Percentiles rank a stretch among this genome's conserved stretches.
Conservation (phyloP, 192 early-diverging fungal genomes). For the Physocladia obscura region DNA sequence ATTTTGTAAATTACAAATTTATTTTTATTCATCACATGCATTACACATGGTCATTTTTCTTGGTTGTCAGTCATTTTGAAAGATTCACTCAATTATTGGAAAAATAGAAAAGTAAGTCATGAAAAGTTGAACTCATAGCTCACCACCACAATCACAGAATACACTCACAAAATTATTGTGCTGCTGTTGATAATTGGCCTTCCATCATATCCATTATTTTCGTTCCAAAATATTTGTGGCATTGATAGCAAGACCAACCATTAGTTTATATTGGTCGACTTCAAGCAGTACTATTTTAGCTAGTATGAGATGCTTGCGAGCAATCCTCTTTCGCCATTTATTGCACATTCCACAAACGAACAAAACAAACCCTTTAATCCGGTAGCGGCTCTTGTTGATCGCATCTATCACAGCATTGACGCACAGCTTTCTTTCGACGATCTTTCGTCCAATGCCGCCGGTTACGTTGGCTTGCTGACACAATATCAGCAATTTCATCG, state of each 20-base stretch:
- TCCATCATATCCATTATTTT: too few species aligned
- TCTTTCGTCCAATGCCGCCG: not conserved
- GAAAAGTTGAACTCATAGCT: too few species aligned
- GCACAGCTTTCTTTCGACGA: not conserved
- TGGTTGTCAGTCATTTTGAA: too few species aligned
- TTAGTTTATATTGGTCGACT: not conserved
- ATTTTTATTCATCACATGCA: too few species aligned
- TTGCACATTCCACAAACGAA: constrained; percentile 6
- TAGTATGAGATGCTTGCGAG: not conserved
- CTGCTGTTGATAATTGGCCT: too few species aligned
- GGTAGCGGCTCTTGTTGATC: constrained; percentile 11
- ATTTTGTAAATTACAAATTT: too few species aligned
- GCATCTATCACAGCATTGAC: constrained; percentile 20
- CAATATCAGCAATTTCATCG: not conserved
- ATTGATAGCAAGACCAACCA: not conserved
- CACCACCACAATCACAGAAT: too few species aligned
- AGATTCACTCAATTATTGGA: too few species aligned
- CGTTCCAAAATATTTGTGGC: too few species aligned
- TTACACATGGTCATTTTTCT: too few species aligned
- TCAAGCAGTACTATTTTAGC: constrained; percentile 7
- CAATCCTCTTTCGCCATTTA: constrained; percentile 4
- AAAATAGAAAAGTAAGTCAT: too few species aligned
- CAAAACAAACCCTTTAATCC: not conserved
- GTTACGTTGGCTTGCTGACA: not conserved
- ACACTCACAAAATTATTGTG: too few species aligned